These are phyloP conservation scores for Primulina eburnea DNA, from an alignment of 257 asterid species.

Conservation along the genomic window DNA sequence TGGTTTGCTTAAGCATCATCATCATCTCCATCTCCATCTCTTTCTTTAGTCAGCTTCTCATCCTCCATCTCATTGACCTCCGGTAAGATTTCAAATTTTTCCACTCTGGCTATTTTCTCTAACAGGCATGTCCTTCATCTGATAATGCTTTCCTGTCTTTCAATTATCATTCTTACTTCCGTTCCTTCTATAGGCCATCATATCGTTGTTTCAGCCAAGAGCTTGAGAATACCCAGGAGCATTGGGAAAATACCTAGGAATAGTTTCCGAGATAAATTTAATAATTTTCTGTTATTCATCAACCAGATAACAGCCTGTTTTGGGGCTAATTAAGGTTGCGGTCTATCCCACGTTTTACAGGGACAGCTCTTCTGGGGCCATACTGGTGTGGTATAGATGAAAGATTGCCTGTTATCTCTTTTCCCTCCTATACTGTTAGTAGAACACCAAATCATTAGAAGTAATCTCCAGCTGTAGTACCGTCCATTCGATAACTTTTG, in stretches of 20 bases:
- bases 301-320: background rate
- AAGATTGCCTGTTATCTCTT: background rate
- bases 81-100: conserved; percentile 32
- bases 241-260: background rate
- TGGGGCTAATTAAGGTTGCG: background rate
- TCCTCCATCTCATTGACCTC: conserved; percentile 29
- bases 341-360: background rate
- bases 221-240: conserved; percentile 1
- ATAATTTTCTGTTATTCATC: background rate
- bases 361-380: background rate
- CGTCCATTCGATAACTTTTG: background rate
- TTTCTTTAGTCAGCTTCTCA: conserved; percentile 35
- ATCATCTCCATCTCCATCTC: conserved; percentile 6
- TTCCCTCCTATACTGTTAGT: background rate
- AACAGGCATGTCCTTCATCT: conserved; percentile 22
- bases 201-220: background rate
- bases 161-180: conserved; percentile 21
- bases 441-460: background rate
- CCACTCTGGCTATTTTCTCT: conserved; percentile 24
- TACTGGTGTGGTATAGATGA: background rate
- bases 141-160: conserved; percentile 21
- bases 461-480: background rate
- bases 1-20: conserved; percentile 43
- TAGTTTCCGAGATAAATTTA: background rate
- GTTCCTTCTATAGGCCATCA: conserved; percentile 20